Evolutionary conservation across 208 protist species (phyloP).

Genomic region (Leishmania tropica): DNA sequence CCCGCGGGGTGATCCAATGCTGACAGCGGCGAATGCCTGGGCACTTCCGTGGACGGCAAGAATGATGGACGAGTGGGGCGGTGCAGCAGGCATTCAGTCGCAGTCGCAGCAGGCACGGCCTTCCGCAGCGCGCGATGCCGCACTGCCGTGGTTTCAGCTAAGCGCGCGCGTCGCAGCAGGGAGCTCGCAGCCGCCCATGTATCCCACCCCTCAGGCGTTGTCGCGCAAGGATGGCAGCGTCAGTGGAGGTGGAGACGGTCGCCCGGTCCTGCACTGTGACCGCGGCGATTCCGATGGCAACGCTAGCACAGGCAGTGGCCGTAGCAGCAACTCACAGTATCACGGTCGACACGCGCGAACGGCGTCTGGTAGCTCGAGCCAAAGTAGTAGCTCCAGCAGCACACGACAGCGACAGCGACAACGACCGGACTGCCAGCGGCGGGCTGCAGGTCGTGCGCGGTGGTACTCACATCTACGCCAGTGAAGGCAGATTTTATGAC

Average conservation of each 20-base stretch:
- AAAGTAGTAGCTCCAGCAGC: neutral
- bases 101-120: neutral
- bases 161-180: neutral
- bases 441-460: neutral
- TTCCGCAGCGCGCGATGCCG: neutral
- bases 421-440: neutral
- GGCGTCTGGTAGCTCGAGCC: neutral
- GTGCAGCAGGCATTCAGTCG: neutral
- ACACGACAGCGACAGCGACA: conserved; percentile 3
- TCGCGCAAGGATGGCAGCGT: neutral
- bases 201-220: neutral
- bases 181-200: neutral
- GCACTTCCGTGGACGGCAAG: neutral
- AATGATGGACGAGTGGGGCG: neutral
- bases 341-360: neutral
- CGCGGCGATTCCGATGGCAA: neutral
- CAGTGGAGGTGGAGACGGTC: neutral
- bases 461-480: neutral
- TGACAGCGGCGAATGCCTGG: neutral
- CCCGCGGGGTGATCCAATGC: neutral
- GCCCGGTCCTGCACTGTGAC: neutral
- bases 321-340: neutral
- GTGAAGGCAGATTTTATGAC: neutral
- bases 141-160: neutral
- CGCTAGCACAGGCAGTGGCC: neutral